Conservation (phyloP, 2,329 filamentous ascomycete species). For the Fusarium longipes region DNA sequence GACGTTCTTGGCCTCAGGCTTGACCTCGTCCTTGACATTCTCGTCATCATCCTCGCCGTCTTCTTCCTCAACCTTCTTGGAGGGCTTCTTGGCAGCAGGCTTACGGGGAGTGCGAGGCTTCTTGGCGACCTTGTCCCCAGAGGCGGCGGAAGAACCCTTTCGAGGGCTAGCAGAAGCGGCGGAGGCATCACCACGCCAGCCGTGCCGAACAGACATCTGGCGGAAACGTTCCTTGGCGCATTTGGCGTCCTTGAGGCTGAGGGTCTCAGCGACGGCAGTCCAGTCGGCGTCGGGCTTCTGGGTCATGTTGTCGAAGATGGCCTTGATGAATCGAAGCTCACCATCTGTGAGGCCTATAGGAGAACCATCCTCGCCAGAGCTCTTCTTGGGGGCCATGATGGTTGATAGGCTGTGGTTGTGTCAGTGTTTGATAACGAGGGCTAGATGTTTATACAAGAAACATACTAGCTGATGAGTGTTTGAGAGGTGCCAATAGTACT, state of each 20-base stretch:
- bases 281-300: conserved; percentile 57
- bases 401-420: conserved; percentile 3
- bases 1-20: conserved; percentile 1
- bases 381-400: conserved; percentile 51
- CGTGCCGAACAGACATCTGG: conserved; percentile 55
- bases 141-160: conserved; percentile 43
- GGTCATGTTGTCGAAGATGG: conserved; percentile 57
- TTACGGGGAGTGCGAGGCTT: conserved; percentile 46
- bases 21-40: conserved; percentile 11
- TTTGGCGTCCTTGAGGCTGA: conserved; percentile 55
- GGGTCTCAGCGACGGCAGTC: conserved; percentile 51
- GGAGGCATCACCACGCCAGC: conserved; percentile 50
- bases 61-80: conserved; percentile 47
- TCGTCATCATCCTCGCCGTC: conserved; percentile 39
- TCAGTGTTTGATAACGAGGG: conserved; percentile 3
- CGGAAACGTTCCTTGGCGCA: conserved; percentile 57
- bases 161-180: conserved; percentile 38
- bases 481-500: neutral
- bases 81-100: conserved; percentile 47
- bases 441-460: neutral
- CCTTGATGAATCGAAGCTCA: conserved; percentile 55
- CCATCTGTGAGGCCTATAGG: conserved; percentile 48
- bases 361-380: conserved; percentile 31
- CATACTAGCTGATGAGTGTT: conserved; percentile 7
- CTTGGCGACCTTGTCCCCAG: conserved; percentile 49